Conservation (phyloP, 208 protist genomes). For the Trypanosoma mega region DNA sequence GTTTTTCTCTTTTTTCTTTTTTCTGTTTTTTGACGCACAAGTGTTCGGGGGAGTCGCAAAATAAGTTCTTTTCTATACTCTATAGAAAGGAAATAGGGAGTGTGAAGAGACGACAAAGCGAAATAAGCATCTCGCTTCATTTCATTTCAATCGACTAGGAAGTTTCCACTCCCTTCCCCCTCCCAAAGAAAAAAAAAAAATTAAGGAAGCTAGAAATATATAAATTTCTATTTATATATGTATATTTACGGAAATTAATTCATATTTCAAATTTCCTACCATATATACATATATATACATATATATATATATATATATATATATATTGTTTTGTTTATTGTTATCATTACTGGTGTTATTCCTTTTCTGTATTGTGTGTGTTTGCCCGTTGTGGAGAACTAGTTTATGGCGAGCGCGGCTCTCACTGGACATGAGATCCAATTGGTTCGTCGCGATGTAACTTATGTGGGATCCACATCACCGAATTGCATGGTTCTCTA, state of each 20-base stretch:
- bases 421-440: conserved; percentile 17
- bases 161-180: too few species aligned
- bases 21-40: too few species aligned
- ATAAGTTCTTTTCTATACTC: too few species aligned
- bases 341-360: not conserved
- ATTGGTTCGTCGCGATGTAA: conserved; percentile 34
- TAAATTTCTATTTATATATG: not conserved
- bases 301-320: not conserved
- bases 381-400: not conserved
- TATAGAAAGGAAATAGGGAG: too few species aligned
- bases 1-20: not conserved
- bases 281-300: not conserved
- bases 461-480: conserved; percentile 33
- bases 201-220: too few species aligned
- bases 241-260: not conserved
- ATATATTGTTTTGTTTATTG: not conserved
- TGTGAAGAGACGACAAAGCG: too few species aligned
- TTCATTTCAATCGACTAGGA: too few species aligned
- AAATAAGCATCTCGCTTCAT: too few species aligned
- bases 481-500: conserved; percentile 76
- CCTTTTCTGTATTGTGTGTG: too few species aligned
- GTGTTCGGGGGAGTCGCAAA: too few species aligned
- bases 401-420: not conserved
- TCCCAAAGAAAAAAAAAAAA: too few species aligned
- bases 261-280: too few species aligned